Conservation (phyloP, 805 yeast genomes). For the Suhomyces emberorum region DNA sequence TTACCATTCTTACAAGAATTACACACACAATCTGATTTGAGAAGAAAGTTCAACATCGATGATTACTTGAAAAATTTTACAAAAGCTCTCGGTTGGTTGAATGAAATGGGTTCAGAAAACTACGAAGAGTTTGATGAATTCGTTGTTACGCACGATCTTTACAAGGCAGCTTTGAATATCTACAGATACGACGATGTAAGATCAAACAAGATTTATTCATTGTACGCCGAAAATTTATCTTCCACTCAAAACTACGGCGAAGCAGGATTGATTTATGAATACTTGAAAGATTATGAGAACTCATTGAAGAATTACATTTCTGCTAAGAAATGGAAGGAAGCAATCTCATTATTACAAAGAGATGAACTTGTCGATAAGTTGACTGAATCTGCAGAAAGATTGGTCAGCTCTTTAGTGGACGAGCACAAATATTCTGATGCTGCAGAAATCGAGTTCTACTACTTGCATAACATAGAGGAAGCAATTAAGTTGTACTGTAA, state of each 20-base stretch:
- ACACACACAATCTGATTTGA: constrained; percentile 60
- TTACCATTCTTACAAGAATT: constrained; percentile 84
- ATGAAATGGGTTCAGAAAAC: constrained; percentile 41
- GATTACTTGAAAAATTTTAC: constrained; percentile 64
- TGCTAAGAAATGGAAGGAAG: constrained; percentile 84
- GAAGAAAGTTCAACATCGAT: constrained; percentile 77
- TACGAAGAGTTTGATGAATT: constrained; percentile 61
- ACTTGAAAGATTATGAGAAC: constrained; percentile 48
- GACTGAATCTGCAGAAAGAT: constrained; percentile 50
- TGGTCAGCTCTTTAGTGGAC: constrained; percentile 59
- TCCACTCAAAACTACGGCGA: constrained; percentile 59
- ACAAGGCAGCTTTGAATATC: constrained; percentile 61
- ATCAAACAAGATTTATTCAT: constrained; percentile 50
- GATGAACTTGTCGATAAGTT: constrained; percentile 39
- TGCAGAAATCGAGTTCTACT: constrained; percentile 67
- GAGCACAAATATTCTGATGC: constrained; percentile 76
- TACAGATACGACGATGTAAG: constrained; percentile 55
- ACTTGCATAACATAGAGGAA: constrained; percentile 56
- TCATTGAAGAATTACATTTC: constrained; percentile 70
- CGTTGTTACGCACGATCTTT: constrained; percentile 66
- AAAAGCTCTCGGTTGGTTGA: constrained; percentile 67
- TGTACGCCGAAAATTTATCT: constrained; percentile 62
- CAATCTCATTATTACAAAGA: constrained; percentile 56
- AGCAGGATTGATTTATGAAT: constrained; percentile 78
- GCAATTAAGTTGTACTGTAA: constrained; percentile 71